Conservation (phyloP, 768 basidiomycete species). For the Arthromyces matolae region DNA sequence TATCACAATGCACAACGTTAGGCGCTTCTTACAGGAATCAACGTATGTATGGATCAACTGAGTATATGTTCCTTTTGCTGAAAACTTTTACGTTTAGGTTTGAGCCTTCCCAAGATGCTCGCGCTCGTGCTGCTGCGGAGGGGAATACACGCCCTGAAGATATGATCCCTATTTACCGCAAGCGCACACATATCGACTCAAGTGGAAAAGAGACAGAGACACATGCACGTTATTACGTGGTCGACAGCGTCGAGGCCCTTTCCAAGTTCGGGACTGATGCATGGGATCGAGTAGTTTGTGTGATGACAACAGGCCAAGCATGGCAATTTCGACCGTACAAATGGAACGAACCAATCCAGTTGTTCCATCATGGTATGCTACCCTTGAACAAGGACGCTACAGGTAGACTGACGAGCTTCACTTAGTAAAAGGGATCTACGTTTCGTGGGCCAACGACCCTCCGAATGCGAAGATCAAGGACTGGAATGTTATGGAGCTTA, state of each 20-base stretch:
- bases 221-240: slow-evolving; percentile 73
- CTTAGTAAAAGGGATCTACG: slow-evolving; percentile 91
- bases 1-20: slow-evolving; percentile 97
- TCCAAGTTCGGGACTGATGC: slow-evolving; percentile 89
- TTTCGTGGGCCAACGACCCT: slow-evolving; percentile 92
- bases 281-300: slow-evolving; percentile 96
- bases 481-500: slow-evolving; percentile 96
- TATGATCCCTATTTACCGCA: slow-evolving; percentile 83
- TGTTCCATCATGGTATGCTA: slow-evolving; percentile 87
- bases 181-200: slow-evolving; percentile 66
- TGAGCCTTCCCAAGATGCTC: slow-evolving; percentile 72
- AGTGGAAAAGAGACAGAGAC: slow-evolving; percentile 57
- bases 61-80: not conserved
- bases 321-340: slow-evolving; percentile 99
- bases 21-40: slow-evolving; percentile 88
- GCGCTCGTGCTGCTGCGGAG: slow-evolving; percentile 61
- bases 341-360: slow-evolving; percentile 87
- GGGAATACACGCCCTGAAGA: slow-evolving; percentile 78
- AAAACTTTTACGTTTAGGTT: slow-evolving; percentile 41
- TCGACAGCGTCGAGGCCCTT: slow-evolving; percentile 90
- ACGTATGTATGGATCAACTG: slow-evolving; percentile 46
- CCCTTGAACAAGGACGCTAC: not conserved
- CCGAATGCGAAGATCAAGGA: slow-evolving; percentile 86
- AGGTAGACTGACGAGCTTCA: not conserved
- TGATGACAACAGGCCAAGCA: slow-evolving; percentile 96